phyloP scores from a whole-genome alignment of 768 basidiomycete genomes.

The Pholiota conissans region DNA sequence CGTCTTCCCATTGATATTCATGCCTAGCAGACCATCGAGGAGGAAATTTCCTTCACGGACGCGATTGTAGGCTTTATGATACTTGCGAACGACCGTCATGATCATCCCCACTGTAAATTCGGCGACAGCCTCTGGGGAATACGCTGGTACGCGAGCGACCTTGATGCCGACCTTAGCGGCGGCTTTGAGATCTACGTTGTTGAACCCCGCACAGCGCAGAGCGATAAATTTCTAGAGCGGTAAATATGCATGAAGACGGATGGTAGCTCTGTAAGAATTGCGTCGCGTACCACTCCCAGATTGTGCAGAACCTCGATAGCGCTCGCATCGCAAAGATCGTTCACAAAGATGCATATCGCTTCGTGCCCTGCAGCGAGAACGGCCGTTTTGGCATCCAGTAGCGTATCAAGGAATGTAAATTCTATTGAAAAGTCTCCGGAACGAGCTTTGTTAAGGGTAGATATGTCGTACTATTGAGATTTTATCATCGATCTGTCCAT shows the following conservation, averaged over 20 bases:
- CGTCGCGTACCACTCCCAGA: slow-evolving; percentile 33
- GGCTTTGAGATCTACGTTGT: slow-evolving; percentile 39
- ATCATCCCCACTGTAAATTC: slow-evolving; percentile 49
- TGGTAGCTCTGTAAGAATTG: neutral
- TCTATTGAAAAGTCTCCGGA: slow-evolving; percentile 26
- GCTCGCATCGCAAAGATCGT: slow-evolving; percentile 37
- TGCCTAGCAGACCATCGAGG: slow-evolving; percentile 41
- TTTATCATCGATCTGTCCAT: neutral
- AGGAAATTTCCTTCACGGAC: slow-evolving; percentile 47
- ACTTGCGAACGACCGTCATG: slow-evolving; percentile 44
- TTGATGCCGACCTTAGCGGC: slow-evolving; percentile 32
- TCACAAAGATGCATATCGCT: slow-evolving; percentile 43
- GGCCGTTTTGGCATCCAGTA: slow-evolving; percentile 35
- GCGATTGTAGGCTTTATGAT: slow-evolving; percentile 45
- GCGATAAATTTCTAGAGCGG: slow-evolving; percentile 38
- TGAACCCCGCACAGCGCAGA: slow-evolving; percentile 42
- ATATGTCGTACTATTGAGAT: slow-evolving; percentile 34
- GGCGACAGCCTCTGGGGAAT: slow-evolving; percentile 44
- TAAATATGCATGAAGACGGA: neutral
- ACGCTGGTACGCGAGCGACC: slow-evolving; percentile 41
- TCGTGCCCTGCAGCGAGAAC: slow-evolving; percentile 36
- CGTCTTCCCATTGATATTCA: slow-evolving; percentile 41
- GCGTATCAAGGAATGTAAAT: slow-evolving; percentile 38
- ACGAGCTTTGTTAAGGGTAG: slow-evolving; percentile 30
- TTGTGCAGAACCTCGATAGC: slow-evolving; percentile 32